Evolutionary conservation across 495 filamentous ascomycete species (phyloP), one percentile per base, ranked within the genome.

Genomic region (Podospora appendiculata): DNA sequence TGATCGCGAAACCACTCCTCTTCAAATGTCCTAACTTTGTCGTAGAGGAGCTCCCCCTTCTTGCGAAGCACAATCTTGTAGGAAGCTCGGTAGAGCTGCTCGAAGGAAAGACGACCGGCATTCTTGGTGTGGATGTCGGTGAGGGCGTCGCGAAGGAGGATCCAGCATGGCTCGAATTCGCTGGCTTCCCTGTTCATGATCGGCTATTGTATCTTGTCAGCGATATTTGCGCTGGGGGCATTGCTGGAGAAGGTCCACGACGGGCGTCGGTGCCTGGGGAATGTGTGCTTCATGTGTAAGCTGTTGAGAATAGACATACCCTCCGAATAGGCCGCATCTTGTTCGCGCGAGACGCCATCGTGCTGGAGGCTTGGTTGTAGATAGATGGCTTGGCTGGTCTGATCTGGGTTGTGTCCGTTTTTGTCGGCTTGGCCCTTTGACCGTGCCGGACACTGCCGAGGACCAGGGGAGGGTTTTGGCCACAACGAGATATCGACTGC

Each of bases 1-100:
- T 84, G 71, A 2, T 76, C 69, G 12, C 74, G 77, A 41, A 96
- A 82, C 89, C 90, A 95, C 55, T 81, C 64, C 55, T 85, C 76
- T 66, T 95, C 91, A 39, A 95, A 87, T 13, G 79, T 60, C 55
- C 83, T 88, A 43, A 96, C 91, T 2, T 77, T 70, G 1, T 84
- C 75, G 66, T 96, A 96, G 0, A 99, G 79, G n/a, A 79, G 72
- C 8, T 86, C 78, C n/a, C 91, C 92, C 55, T 88, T 82, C 70
- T 87, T 90, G 66, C 85, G 86, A 47, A 96, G 69, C 0, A 96
- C 91, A n/a, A 97, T 86, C 67, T 88, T 88, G 68, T 99, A 99
- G n/a, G 88, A 88, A 45, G 87, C 88, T 38, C 94, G 88, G 70
- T 99, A 99, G 0, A 97, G 80, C 53, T 92, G 85, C 69, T 99